phyloP scores from a whole-genome alignment of 768 basidiomycete species.

The Boletus rex-veris region DNA sequence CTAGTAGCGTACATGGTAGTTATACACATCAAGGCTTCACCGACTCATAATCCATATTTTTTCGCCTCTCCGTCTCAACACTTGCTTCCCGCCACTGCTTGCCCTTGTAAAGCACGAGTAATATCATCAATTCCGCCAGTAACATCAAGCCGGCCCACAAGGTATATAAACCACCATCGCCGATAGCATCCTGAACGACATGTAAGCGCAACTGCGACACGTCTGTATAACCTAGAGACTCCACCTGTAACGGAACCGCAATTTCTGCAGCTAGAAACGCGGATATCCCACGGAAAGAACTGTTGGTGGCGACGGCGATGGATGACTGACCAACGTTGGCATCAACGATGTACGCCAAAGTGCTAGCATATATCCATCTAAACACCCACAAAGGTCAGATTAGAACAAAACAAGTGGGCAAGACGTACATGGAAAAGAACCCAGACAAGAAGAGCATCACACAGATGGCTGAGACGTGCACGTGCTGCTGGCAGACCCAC shows the following conservation, averaged over 20 bases:
- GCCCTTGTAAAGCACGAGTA: slow-evolving; percentile 63
- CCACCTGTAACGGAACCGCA: slow-evolving; percentile 65
- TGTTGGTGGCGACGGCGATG: slow-evolving; percentile 73
- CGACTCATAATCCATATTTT: background rate
- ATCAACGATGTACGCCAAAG: slow-evolving; percentile 85
- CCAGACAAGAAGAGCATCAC: slow-evolving; percentile 73
- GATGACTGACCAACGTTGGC: slow-evolving; percentile 80
- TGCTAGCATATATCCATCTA: slow-evolving; percentile 63
- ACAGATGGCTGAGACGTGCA: slow-evolving; percentile 68
- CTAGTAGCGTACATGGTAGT: too few species aligned
- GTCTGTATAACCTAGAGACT: background rate
- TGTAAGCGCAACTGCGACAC: background rate
- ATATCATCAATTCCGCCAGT: slow-evolving; percentile 49
- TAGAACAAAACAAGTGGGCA: background rate
- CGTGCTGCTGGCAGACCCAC: slow-evolving; percentile 66
- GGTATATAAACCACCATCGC: slow-evolving; percentile 80
- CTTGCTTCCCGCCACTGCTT: slow-evolving; percentile 50
- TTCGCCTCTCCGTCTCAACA: slow-evolving; percentile 32
- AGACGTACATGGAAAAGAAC: slow-evolving; percentile 65
- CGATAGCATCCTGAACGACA: slow-evolving; percentile 53
- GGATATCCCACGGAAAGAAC: slow-evolving; percentile 63
- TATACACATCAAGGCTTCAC: too few species aligned
- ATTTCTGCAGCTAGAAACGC: slow-evolving; percentile 73
- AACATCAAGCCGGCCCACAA: slow-evolving; percentile 59
- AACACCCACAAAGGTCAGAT: background rate